Percentiles rank a stretch among this genome's conserved stretches.
These are phyloP conservation scores for Suillus weaverae DNA, from an alignment of 768 basidiomycete genomes.

Conservation along the genomic window DNA sequence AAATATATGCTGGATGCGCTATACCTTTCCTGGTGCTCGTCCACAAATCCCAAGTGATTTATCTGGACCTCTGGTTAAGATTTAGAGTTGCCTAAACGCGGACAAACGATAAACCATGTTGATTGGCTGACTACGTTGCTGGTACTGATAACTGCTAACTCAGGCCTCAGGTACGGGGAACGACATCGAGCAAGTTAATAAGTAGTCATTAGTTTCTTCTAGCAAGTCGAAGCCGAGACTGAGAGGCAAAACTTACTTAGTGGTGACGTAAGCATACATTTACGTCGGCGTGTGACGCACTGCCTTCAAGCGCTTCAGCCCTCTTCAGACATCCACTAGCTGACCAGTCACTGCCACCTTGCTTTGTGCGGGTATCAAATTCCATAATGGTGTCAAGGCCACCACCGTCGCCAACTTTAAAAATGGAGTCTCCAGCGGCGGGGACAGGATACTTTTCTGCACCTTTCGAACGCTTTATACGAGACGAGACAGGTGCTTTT, in stretches of 20 bases:
- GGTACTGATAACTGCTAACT: not conserved
- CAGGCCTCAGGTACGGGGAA: not conserved
- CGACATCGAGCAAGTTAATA: not conserved
- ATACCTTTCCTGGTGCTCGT: not conserved
- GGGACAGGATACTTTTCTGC: constrained; percentile 60
- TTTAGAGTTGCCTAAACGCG: not conserved
- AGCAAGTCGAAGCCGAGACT: not conserved
- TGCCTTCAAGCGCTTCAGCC: constrained; percentile 2
- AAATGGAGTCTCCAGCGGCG: constrained; percentile 28
- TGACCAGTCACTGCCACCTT: not conserved
- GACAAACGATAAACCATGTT: not conserved
- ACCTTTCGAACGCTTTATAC: constrained; percentile 71
- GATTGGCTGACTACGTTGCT: not conserved
- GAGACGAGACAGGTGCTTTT: constrained; percentile 78
- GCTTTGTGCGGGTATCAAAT: constrained; percentile 1
- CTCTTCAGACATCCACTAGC: constrained; percentile 7
- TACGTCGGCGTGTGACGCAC: not conserved
- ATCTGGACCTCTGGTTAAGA: not conserved
- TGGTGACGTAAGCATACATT: constrained; percentile 1
- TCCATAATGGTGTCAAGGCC: constrained; percentile 37
- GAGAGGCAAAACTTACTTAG: not conserved
- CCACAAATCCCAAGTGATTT: not conserved
- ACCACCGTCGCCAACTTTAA: constrained; percentile 39
- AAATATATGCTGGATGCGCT: not conserved
- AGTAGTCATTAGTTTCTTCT: not conserved